A percentile compares a stretch with the other conserved stretches of the same genome.
These are phyloP conservation scores for Candolleomyces eurysporus DNA, from an alignment of 768 basidiomycete genomes.

Conservation along the genomic window DNA sequence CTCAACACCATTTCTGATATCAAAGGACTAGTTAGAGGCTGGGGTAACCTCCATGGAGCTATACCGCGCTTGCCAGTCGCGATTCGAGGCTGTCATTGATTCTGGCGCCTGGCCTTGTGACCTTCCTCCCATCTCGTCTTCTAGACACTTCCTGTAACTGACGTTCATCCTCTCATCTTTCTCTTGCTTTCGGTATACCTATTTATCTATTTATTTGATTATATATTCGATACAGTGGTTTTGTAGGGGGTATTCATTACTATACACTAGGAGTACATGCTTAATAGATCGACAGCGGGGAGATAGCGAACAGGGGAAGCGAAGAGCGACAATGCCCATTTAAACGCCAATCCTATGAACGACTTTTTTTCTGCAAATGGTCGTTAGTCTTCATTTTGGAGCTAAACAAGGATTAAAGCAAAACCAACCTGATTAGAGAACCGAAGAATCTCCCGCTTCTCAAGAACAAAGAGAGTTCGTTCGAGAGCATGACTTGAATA, in stretches of 20 bases:
- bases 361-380: slow-evolving; percentile 40
- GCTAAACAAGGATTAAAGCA: neutral
- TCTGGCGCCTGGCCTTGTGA: slow-evolving; percentile 53
- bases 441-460: slow-evolving; percentile 92
- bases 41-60: slow-evolving; percentile 51
- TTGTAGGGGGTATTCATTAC: neutral
- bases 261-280: neutral
- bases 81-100: slow-evolving; percentile 44
- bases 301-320: neutral
- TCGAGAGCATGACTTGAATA: slow-evolving; percentile 91
- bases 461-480: slow-evolving; percentile 84
- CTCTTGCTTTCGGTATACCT: neutral
- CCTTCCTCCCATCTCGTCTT: slow-evolving; percentile 30
- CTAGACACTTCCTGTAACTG: slow-evolving; percentile 2
- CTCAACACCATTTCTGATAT: neutral
- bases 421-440: slow-evolving; percentile 69
- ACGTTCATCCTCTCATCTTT: neutral
- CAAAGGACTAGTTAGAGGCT: slow-evolving; percentile 38
- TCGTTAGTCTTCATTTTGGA: neutral
- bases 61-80: slow-evolving; percentile 48
- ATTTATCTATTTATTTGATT: neutral
- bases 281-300: slow-evolving; percentile 3
- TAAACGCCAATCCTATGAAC: slow-evolving; percentile 35
- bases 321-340: neutral
- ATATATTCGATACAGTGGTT: neutral